phyloP scores from a whole-genome alignment of 352 stramenopile genomes.

The Globisporangium paddicum region DNA sequence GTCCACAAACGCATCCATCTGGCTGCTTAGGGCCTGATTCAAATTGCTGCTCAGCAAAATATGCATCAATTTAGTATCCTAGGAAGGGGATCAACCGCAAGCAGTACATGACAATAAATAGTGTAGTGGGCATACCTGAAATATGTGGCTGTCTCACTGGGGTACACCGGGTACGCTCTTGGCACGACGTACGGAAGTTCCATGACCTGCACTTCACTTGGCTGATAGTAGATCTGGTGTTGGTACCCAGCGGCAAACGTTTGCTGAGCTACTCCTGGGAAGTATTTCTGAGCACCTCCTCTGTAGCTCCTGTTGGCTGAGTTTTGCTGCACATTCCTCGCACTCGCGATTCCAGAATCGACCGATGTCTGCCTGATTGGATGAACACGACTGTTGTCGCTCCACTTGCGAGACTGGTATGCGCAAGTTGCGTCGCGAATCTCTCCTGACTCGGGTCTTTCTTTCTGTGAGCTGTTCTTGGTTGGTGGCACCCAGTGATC shows the following conservation, averaged over 20 bases:
- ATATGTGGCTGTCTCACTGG: slow-evolving; percentile 12
- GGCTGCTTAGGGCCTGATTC: slow-evolving; percentile 31
- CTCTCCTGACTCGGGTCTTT: not conserved
- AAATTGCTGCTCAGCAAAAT: not conserved
- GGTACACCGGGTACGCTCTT: slow-evolving; percentile 15
- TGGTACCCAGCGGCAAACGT: not conserved
- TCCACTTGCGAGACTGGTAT: not conserved
- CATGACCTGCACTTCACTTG: not conserved
- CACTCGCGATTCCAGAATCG: not conserved
- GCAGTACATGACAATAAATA: not conserved
- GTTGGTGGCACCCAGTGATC: slow-evolving; percentile 1
- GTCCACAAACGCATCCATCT: slow-evolving; percentile 53
- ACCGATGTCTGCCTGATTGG: not conserved
- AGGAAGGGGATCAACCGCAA: not conserved
- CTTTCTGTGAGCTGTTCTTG: not conserved
- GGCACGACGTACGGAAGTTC: not conserved
- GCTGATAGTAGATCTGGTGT: slow-evolving; percentile 5
- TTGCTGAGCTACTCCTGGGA: not conserved
- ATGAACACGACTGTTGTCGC: not conserved
- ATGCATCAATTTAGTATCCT: not conserved
- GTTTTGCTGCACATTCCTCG: not conserved
- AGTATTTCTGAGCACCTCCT: not conserved
- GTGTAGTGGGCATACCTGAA: not conserved
- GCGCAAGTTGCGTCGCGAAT: not conserved
- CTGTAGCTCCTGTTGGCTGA: not conserved